Base-by-base conservation (phyloP, 2,329 filamentous ascomycete species). In the Diaporthe destruens region DNA sequence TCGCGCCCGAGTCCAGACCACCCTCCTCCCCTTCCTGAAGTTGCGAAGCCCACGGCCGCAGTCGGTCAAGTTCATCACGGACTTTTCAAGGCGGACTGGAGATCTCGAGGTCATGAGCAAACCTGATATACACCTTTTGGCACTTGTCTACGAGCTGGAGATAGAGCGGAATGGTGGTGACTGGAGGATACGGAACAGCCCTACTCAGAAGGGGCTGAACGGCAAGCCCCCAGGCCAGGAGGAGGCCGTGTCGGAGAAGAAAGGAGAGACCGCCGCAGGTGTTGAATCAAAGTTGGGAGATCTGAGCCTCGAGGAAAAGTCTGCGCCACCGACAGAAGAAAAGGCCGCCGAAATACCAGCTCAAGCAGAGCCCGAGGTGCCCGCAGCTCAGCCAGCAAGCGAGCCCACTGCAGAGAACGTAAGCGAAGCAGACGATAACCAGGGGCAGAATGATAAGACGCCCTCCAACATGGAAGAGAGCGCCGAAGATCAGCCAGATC, bases 131-230 rank as follows among this genome's bases (percentile, higher is more conserved):
- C 93, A 97, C 77, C 88, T 99, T 53, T 85, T 98, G 79, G 96
- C 96, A 11, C 85, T 99, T 71, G 93, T 94, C 0, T 98, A 98
- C 81, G 96, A 99, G 81, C 81, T 98, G n/a, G 96, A 98, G 78
- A 93, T 94, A 78, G 95, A 98, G 85, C 87, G 92, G 72, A 97
- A 97, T 80, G 90, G 91, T n/a, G 95, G 95, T 2, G 92, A 97
- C 80, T 97, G 94, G 93, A 89, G 95, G 73, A 79, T 98, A 81
- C 88, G 95, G 74, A 93, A 89, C 72, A 88, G 89, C 3, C 96
- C 96, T 0, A 93, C 91, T 0, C 95, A 98, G 81, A 95, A 95
- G 81, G 82, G 88, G 1, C 80, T 95, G 71, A 96, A 96, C 80
- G 93, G 93, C 3, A 88, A 87, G 76, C 89, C 91, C 11, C 89